Evolutionary conservation across 768 basidiomycete genomes (phyloP).

Genomic region (Lyophyllum decastes): DNA sequence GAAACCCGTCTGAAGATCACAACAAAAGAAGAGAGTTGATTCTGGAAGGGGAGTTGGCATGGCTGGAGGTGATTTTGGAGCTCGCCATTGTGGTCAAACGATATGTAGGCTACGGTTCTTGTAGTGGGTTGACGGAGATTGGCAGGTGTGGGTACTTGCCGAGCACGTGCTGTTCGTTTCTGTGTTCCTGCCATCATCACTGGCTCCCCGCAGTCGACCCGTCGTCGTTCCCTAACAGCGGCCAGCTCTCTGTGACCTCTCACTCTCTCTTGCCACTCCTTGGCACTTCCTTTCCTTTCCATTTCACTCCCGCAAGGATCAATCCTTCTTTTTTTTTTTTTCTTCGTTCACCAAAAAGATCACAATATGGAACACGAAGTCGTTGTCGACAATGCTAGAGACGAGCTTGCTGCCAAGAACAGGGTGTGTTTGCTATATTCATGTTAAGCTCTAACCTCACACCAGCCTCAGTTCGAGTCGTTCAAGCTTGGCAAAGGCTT

Average conservation of each 20-base stretch:
- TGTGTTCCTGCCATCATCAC: slow-evolving; percentile 20
- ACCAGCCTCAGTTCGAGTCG: slow-evolving; percentile 56
- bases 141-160: neutral
- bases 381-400: slow-evolving; percentile 27
- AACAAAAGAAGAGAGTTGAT: slow-evolving; percentile 69
- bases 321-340: slow-evolving; percentile 30
- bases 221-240: slow-evolving; percentile 13
- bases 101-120: neutral
- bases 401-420: slow-evolving; percentile 41
- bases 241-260: slow-evolving; percentile 17
- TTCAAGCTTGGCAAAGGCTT: slow-evolving; percentile 67
- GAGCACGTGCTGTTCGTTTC: slow-evolving; percentile 23
- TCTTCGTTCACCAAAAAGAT: slow-evolving; percentile 15
- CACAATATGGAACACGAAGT: slow-evolving; percentile 27
- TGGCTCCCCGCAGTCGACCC: neutral
- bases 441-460: slow-evolving; percentile 1
- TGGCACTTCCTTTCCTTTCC: slow-evolving; percentile 41
- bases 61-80: slow-evolving; percentile 14
- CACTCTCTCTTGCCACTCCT: slow-evolving; percentile 21
- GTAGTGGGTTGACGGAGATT: slow-evolving; percentile 9
- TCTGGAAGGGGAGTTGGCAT: slow-evolving; percentile 34
- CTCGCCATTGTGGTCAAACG: neutral
- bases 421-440: slow-evolving; percentile 31
- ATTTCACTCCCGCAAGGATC: slow-evolving; percentile 34
- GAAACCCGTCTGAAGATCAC: slow-evolving; percentile 82